A percentile compares a stretch with the other conserved stretches of the same genome.
Conservation (phyloP, 495 filamentous ascomycete species). For the Podospora conica region DNA sequence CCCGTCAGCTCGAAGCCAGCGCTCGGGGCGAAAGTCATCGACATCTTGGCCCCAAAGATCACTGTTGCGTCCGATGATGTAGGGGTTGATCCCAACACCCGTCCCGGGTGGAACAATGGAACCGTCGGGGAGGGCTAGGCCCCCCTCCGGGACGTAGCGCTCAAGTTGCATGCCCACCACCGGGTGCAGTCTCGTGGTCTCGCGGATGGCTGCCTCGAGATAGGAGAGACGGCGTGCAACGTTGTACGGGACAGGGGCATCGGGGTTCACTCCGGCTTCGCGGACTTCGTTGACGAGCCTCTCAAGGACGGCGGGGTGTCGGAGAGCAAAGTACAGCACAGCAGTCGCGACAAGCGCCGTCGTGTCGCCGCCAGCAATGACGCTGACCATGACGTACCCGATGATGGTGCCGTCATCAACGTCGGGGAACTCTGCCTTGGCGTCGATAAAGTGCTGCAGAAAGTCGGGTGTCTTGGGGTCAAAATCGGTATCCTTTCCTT, state of each 20-base stretch:
- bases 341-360: slow-evolving; percentile 33
- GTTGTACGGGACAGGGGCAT: slow-evolving; percentile 14
- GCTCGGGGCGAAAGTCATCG: slow-evolving; percentile 47
- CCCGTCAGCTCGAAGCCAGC: slow-evolving; percentile 32
- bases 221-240: slow-evolving; percentile 42
- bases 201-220: slow-evolving; percentile 58
- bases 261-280: background rate
- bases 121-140: slow-evolving; percentile 47
- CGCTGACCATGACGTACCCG: slow-evolving; percentile 28
- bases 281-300: slow-evolving; percentile 23
- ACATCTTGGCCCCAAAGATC: slow-evolving; percentile 44
- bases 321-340: slow-evolving; percentile 29
- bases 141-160: slow-evolving; percentile 50
- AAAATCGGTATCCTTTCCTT: slow-evolving; percentile 14
- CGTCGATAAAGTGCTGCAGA: slow-evolving; percentile 24
- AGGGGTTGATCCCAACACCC: slow-evolving; percentile 27
- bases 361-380: slow-evolving; percentile 40
- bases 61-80: slow-evolving; percentile 29
- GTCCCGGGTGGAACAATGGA: slow-evolving; percentile 45
- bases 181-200: slow-evolving; percentile 55
- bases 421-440: slow-evolving; percentile 21
- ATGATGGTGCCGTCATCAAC: slow-evolving; percentile 18
- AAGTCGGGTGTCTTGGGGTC: slow-evolving; percentile 20
- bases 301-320: slow-evolving; percentile 20
- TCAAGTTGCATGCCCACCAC: slow-evolving; percentile 48